Evolutionary conservation across 1,139 yeast genomes (phyloP).

Genomic region (Arxiozyma slooffiae): DNA sequence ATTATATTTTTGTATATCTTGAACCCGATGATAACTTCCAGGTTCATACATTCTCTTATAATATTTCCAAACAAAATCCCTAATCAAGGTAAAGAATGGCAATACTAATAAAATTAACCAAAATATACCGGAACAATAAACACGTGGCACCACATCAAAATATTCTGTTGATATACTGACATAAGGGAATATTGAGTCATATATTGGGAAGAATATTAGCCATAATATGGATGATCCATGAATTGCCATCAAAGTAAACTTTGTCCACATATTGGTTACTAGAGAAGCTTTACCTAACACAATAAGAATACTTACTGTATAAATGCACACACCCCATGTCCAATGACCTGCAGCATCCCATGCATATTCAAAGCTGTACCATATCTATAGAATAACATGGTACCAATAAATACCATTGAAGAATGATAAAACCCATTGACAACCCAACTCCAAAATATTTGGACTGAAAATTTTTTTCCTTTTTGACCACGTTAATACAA

Average conservation of each 20-base stretch:
- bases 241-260: conserved; percentile 80
- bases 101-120: conserved; percentile 79
- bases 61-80: conserved; percentile 93
- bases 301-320: conserved; percentile 78
- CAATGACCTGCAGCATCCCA: conserved; percentile 85
- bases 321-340: conserved; percentile 91
- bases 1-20: conserved; percentile 92
- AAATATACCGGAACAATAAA: conserved; percentile 69
- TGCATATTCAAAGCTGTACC: conserved; percentile 51
- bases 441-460: conserved; percentile 96
- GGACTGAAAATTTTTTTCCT: conserved; percentile 79
- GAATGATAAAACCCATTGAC: conserved; percentile 92
- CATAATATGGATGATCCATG: conserved; percentile 87
- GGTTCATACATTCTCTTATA: conserved; percentile 87
- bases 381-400: conserved; percentile 56
- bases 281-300: conserved; percentile 93
- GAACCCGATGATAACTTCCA: conserved; percentile 87
- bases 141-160: conserved; percentile 63
- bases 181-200: conserved; percentile 76
- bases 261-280: conserved; percentile 89
- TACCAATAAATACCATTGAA: conserved; percentile 67
- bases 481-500: conserved; percentile 83
- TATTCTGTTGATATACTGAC: conserved; percentile 78
- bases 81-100: conserved; percentile 63
- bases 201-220: conserved; percentile 80